These are phyloP conservation scores for Diaporthe citrichinensis DNA, from an alignment of 2,329 filamentous ascomycete species.

Conservation along the genomic window DNA sequence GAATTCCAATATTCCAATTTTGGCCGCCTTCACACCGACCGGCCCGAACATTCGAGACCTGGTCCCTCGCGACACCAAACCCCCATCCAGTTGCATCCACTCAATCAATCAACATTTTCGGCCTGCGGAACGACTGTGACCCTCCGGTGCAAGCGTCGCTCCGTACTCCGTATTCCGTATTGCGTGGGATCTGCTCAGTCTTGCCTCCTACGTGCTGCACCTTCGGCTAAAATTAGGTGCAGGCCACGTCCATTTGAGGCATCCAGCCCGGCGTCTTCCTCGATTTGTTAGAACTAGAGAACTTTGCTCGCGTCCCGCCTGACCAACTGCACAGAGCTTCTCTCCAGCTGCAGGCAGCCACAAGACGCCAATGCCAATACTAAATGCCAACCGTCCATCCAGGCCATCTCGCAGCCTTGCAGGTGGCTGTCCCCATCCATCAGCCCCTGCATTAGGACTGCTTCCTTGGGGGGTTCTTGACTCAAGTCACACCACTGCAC, in stretches of 20 bases:
- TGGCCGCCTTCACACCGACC: conserved; percentile 21
- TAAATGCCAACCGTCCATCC: neutral
- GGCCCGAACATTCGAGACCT: conserved; percentile 20
- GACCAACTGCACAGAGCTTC: neutral
- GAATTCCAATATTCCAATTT: conserved; percentile 24
- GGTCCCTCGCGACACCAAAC: too few relatives aligned
- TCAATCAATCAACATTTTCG: neutral
- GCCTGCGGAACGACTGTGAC: neutral
- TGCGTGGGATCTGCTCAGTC: neutral
- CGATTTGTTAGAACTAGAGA: conserved; percentile 23
- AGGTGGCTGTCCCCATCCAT: conserved; percentile 29
- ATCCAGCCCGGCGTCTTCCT: conserved; percentile 25
- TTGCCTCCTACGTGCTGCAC: neutral
- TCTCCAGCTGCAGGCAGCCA: conserved; percentile 11
- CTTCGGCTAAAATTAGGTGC: conserved; percentile 21
- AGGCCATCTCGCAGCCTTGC: conserved; percentile 25
- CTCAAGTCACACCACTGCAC: conserved; percentile 22
- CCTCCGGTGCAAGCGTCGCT: neutral
- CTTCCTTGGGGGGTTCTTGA: neutral
- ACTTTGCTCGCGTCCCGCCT: conserved; percentile 9
- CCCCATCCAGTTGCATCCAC: neutral
- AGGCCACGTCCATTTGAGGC: conserved; percentile 21
- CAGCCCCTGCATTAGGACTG: conserved; percentile 34
- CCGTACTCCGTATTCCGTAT: neutral
- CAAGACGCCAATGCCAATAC: conserved; percentile 8